These are phyloP conservation scores for Mortierella sp. DNA, from an alignment of 371 early-diverging fungal genomes.

Conservation along the genomic window DNA sequence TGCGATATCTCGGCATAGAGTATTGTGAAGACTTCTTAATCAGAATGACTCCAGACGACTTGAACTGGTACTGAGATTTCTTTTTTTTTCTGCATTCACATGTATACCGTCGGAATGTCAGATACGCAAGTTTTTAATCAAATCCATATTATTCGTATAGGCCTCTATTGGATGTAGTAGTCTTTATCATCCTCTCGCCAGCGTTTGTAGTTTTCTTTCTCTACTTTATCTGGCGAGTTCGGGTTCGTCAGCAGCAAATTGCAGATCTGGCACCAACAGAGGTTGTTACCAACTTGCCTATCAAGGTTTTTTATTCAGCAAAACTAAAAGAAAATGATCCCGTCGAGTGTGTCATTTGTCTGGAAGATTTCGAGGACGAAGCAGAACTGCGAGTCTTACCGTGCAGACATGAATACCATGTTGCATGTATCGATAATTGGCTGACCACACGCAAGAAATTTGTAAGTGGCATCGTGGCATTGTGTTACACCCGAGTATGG, in stretches of 20 bases:
- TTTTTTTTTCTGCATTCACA: not conserved
- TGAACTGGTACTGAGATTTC: slow-evolving; percentile 47
- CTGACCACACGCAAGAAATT: slow-evolving; percentile 81
- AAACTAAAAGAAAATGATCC: slow-evolving; percentile 74
- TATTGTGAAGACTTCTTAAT: slow-evolving; percentile 62
- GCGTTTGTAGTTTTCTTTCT: slow-evolving; percentile 79
- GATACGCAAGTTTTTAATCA: not conserved
- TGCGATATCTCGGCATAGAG: slow-evolving; percentile 60
- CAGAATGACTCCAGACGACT: slow-evolving; percentile 56
- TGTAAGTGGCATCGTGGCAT: slow-evolving; percentile 53
- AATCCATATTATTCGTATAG: slow-evolving; percentile 27
- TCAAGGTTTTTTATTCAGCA: slow-evolving; percentile 68
- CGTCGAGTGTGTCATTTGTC: slow-evolving; percentile 93
- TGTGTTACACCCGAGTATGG: too few species aligned
- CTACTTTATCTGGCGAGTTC: slow-evolving; percentile 76
- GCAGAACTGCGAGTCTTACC: slow-evolving; percentile 84
- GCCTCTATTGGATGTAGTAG: slow-evolving; percentile 79
- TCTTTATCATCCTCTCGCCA: slow-evolving; percentile 79
- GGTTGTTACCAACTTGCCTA: slow-evolving; percentile 72
- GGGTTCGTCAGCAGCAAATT: slow-evolving; percentile 69
- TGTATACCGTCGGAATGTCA: not conserved
- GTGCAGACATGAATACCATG: slow-evolving; percentile 94
- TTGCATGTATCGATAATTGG: slow-evolving; percentile 92
- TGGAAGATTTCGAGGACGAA: slow-evolving; percentile 86
- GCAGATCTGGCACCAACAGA: slow-evolving; percentile 77